Conservation (phyloP, 768 basidiomycete genomes). For the Kwoniella sp. region DNA sequence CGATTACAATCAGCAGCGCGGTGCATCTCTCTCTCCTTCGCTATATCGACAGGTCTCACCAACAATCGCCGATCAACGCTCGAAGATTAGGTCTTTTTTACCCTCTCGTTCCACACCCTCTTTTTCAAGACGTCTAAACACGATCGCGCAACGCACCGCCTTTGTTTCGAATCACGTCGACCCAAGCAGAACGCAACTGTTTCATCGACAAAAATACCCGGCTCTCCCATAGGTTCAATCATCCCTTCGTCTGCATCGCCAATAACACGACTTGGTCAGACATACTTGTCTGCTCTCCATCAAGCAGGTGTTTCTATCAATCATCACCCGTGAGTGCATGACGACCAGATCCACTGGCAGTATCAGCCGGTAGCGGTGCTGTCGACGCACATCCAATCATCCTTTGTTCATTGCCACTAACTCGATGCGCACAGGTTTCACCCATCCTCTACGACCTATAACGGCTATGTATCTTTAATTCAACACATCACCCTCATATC, state of each 20-base stretch:
- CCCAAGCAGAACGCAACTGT: neutral
- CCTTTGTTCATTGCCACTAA: constrained; percentile 11
- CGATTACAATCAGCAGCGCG: no score
- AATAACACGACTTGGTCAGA: neutral
- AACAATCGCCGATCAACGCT: no score
- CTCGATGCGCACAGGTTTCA: neutral
- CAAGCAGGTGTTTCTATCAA: no score
- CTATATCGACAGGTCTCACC: no score
- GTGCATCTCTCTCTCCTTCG: no score
- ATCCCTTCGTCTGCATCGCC: neutral
- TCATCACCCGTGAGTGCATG: neutral
- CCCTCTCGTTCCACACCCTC: no score
- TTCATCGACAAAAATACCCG: neutral
- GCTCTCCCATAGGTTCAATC: neutral
- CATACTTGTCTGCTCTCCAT: no score
- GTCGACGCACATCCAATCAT: neutral
- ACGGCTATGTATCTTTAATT: constrained; percentile 13
- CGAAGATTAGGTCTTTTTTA: no score
- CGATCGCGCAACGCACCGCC: constrained; percentile 1
- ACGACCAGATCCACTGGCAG: neutral
- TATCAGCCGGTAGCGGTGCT: neutral
- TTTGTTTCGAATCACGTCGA: neutral
- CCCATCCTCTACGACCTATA: neutral
- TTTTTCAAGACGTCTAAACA: no score
- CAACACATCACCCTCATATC: neutral